Percentiles rank a stretch among this genome's conserved stretches.
These are phyloP conservation scores for Papiliotrema fonsecae DNA, from an alignment of 1,284 basidiomycete genomes.

Conservation along the genomic window DNA sequence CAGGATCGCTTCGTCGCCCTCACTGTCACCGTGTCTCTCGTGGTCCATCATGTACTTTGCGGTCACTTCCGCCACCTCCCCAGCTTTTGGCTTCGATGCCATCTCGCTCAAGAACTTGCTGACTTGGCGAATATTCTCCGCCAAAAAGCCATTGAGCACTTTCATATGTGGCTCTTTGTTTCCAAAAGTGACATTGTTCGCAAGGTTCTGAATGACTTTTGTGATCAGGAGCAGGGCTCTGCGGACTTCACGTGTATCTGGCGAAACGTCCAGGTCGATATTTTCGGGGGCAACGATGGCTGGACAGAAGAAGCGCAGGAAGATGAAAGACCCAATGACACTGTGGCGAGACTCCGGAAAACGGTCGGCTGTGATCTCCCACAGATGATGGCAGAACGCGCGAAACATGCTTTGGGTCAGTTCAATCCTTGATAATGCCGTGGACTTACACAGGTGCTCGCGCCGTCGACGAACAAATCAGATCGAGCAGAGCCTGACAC, in stretches of 20 bases:
- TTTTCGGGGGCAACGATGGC: conserved; percentile 79
- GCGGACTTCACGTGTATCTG: conserved; percentile 59
- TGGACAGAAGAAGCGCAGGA: conserved; percentile 68
- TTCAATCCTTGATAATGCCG: background rate
- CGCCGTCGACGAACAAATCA: conserved; percentile 67
- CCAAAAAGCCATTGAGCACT: conserved; percentile 70
- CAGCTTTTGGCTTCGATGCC: conserved; percentile 53
- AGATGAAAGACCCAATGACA: conserved; percentile 85
- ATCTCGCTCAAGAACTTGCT: conserved; percentile 77
- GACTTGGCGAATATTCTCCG: conserved; percentile 70
- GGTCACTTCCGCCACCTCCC: conserved; percentile 31
- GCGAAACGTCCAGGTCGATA: conserved; percentile 73
- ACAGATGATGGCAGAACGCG: conserved; percentile 80
- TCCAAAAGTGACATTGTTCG: conserved; percentile 87
- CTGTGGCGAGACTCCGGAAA: conserved; percentile 82
- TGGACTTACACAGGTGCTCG: conserved; percentile 67
- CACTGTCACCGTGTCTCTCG: conserved; percentile 30
- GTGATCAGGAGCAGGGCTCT: conserved; percentile 78
- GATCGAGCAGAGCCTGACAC: conserved; percentile 68
- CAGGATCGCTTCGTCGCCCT: conserved; percentile 36
- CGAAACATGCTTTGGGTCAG: conserved; percentile 65
- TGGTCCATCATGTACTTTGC: conserved; percentile 34
- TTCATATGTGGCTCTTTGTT: conserved; percentile 78
- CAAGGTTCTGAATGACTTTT: conserved; percentile 85
- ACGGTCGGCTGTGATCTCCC: conserved; percentile 67